phyloP scores from a whole-genome alignment of 192 early-diverging fungal genomes.

The Gonapodya prolifera region DNA sequence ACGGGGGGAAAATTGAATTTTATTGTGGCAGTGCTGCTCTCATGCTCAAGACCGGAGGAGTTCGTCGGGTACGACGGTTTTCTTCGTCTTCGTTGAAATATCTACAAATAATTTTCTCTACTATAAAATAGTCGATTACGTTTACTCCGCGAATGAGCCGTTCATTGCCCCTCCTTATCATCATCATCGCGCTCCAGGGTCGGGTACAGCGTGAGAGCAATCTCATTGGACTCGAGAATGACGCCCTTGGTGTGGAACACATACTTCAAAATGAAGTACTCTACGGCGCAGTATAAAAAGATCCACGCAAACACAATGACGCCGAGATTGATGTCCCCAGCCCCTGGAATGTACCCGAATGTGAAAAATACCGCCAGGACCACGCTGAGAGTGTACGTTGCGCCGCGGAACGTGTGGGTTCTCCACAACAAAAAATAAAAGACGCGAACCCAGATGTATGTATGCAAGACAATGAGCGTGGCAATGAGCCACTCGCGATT shows the following conservation, averaged over 20 bases:
- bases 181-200: not conserved
- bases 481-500: not conserved
- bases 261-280: not conserved
- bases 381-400: not conserved
- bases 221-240: not conserved
- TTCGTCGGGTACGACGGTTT: too few species aligned
- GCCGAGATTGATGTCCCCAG: not conserved
- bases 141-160: too few species aligned
- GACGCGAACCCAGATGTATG: not conserved
- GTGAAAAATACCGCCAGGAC: not conserved
- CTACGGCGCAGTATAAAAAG: not conserved
- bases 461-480: not conserved
- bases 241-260: not conserved
- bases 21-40: too few species aligned
- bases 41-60: too few species aligned
- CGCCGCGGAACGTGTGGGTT: not conserved
- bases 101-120: too few species aligned
- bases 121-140: too few species aligned
- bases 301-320: not conserved
- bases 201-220: not conserved
- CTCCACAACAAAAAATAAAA: not conserved
- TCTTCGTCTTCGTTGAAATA: too few species aligned
- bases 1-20: too few species aligned
- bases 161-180: not conserved
- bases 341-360: not conserved